Conservation (phyloP, 768 basidiomycete species). For the Boletus bicolor region DNA sequence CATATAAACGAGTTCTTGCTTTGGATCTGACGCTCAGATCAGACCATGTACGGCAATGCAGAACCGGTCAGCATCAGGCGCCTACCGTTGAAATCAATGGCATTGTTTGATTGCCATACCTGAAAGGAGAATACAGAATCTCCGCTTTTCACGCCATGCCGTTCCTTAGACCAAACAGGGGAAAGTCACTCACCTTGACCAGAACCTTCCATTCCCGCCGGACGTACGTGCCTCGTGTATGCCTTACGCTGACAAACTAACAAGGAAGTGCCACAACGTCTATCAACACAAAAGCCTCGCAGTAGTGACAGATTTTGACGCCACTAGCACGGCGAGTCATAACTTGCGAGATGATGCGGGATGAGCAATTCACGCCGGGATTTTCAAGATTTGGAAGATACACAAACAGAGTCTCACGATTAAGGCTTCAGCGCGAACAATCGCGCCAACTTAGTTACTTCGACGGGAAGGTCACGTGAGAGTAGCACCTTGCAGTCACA, state of each 20-base stretch:
- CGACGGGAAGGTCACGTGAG: too few relatives aligned
- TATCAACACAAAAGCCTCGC: neutral
- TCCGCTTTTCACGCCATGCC: constrained; percentile 2
- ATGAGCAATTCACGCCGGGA: too few relatives aligned
- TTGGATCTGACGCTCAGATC: constrained; percentile 4
- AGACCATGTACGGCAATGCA: neutral
- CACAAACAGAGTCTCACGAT: too few relatives aligned
- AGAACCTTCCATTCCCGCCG: constrained; percentile 11
- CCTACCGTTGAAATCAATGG: neutral
- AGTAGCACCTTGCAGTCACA: too few relatives aligned
- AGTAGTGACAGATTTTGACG: neutral
- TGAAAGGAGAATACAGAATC: neutral
- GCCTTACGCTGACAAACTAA: neutral
- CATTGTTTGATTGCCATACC: neutral
- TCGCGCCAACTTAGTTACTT: too few relatives aligned
- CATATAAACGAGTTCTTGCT: neutral
- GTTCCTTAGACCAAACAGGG: neutral
- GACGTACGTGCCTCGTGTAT: constrained; percentile 2
- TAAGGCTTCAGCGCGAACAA: too few relatives aligned
- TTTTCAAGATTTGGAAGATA: too few relatives aligned
- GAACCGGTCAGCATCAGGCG: neutral
- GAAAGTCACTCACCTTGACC: neutral
- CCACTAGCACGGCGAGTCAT: too few relatives aligned
- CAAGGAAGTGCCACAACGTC: neutral
- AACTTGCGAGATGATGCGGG: too few relatives aligned